These are phyloP conservation scores for Fragaria iinumae DNA, from an alignment of 306 rosid species.

Conservation along the genomic window DNA sequence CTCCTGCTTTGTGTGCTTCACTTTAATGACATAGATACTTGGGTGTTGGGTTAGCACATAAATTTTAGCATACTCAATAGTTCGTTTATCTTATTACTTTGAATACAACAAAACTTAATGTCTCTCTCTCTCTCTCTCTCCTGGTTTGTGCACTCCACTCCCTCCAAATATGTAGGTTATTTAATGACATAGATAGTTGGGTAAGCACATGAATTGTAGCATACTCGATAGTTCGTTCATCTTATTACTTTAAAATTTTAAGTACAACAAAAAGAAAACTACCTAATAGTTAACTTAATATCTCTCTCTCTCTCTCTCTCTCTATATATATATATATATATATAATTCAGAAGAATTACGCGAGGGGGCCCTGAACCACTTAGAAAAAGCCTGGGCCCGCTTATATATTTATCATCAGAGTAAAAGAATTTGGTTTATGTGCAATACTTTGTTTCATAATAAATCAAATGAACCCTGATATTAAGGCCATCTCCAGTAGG, in stretches of 20 bases:
- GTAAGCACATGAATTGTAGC: background rate
- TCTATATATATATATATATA: too few relatives aligned
- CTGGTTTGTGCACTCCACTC: background rate
- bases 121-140: background rate
- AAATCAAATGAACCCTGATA: background rate
- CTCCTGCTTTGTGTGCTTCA: background rate
- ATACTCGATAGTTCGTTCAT: background rate
- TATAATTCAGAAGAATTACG: too few relatives aligned
- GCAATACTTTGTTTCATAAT: background rate
- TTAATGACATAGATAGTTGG: background rate
- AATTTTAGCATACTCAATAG: background rate
- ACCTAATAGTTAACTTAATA: background rate
- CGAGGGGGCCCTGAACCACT: too few relatives aligned
- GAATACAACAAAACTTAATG: background rate
- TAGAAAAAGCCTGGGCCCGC: too few relatives aligned
- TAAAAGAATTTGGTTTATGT: background rate
- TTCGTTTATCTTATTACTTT: background rate
- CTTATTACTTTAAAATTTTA: background rate
- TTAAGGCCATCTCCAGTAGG: too few relatives aligned
- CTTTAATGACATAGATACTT: background rate
- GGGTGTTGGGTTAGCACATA: constrained; percentile 6
- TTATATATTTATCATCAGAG: too few relatives aligned
- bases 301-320: too few relatives aligned
- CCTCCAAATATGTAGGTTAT: background rate
- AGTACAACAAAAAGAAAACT: too few relatives aligned